Conservation (phyloP, 2,329 filamentous ascomycete species). For the Xylaria sp. region DNA sequence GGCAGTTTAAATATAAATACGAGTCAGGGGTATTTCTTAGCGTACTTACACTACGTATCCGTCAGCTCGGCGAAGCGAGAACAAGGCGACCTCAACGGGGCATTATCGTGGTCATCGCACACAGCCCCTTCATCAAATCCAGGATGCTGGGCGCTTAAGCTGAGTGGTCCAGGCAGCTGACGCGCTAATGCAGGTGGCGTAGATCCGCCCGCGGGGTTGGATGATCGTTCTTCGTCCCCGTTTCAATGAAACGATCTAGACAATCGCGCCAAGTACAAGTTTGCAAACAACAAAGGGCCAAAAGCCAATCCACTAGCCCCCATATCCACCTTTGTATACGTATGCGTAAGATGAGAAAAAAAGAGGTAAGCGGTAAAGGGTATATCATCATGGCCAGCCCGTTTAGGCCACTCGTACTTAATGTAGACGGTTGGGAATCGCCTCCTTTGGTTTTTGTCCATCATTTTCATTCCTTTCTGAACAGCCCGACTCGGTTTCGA, state of each 20-base stretch:
- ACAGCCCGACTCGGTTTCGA: conserved; percentile 30
- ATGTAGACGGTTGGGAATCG: conserved; percentile 9
- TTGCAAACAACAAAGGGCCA: conserved; percentile 7
- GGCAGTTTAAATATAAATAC: conserved; percentile 17
- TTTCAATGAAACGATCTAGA: conserved; percentile 34
- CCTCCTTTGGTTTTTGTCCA: conserved; percentile 12
- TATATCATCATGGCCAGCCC: conserved; percentile 16
- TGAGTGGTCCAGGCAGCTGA: conserved; percentile 23
- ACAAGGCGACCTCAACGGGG: conserved; percentile 1
- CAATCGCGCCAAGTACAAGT: conserved; percentile 7
- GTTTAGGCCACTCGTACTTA: background rate
- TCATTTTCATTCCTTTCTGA: conserved; percentile 21
- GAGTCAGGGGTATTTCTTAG: conserved; percentile 11
- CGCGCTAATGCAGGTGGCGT: conserved; percentile 30
- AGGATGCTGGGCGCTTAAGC: conserved; percentile 30
- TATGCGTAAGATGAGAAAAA: conserved; percentile 15
- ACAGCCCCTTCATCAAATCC: conserved; percentile 29
- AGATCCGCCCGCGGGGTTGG: conserved; percentile 33
- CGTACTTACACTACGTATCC: background rate
- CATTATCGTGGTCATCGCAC: background rate
- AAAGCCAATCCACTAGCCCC: background rate
- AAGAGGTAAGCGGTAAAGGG: conserved; percentile 23
- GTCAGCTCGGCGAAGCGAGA: conserved; percentile 6
- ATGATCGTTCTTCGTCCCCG: conserved; percentile 16
- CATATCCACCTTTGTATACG: conserved; percentile 22